These are phyloP conservation scores for Heliamphora pulchella DNA, from an alignment of 179 eudicot species.

Conservation along the genomic window DNA sequence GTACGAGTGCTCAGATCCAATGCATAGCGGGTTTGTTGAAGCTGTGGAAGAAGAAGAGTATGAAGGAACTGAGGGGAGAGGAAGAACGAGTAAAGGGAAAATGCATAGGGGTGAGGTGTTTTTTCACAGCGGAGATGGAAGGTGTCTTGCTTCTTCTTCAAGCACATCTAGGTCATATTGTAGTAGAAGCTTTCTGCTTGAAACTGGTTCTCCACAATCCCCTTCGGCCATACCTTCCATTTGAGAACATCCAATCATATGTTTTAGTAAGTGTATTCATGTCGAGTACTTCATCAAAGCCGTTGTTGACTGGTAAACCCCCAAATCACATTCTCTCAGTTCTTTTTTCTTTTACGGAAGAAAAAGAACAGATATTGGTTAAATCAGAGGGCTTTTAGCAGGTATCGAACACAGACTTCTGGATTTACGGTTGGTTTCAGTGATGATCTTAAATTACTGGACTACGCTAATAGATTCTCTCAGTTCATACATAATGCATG, in stretches of 20 bases:
- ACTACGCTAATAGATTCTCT: too few species aligned
- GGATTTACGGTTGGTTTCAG: too few species aligned
- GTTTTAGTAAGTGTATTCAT: not conserved
- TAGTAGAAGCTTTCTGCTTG: conserved; percentile 80
- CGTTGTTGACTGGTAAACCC: not conserved
- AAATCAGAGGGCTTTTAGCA: too few species aligned
- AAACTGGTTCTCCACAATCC: conserved; percentile 82
- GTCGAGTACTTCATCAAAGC: not conserved
- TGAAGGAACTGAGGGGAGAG: conserved; percentile 42
- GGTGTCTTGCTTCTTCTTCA: conserved; percentile 86
- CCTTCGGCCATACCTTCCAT: conserved; percentile 51
- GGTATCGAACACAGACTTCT: too few species aligned
- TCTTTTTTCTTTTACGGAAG: too few species aligned
- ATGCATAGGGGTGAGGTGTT: conserved; percentile 35
- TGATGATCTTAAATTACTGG: too few species aligned
- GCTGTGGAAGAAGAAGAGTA: conserved; percentile 66
- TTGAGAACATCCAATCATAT: conserved; percentile 19
- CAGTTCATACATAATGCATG: too few species aligned
- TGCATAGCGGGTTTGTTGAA: conserved; percentile 67
- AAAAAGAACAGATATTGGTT: too few species aligned
- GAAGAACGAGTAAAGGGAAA: conserved; percentile 62
- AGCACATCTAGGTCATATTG: conserved; percentile 81
- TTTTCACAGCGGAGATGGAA: conserved; percentile 67
- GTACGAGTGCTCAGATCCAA: conserved; percentile 77
- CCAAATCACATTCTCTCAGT: not conserved